Base-by-base conservation (phyloP, 495 filamentous ascomycete genomes). In the Aspergillus incahuasiensis region DNA sequence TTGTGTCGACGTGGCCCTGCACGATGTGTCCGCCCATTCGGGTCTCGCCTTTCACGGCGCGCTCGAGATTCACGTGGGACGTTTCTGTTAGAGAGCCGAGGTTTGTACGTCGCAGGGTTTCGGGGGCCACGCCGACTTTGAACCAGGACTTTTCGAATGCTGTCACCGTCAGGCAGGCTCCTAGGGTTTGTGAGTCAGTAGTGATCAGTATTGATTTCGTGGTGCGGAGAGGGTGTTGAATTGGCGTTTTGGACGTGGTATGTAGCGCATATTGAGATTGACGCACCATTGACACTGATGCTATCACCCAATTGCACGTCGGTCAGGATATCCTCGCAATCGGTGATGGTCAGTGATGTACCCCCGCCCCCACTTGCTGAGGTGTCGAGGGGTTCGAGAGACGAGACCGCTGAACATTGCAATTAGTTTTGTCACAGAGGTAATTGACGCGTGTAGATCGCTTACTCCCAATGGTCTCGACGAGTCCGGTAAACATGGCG, bases 41-140 rank as follows among this genome's bases (percentile, higher is more conserved):
- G 46, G 92, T 96, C 55, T 85, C 80, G 0, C 90, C 89, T 2
- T 84, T 86, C 48, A 97, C 91, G 4, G 94, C 92, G 9, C 94
- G 84, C 74, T 98, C 94, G 25, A 98, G 88, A 72, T 98, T 97
- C 48, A 97, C 92, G 25, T 67, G 70, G 5, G 78, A 81, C 35
- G 74, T 60, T 5, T 76, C 66, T 52, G 68, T 57, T 15, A 96
- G 75, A 19, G 77, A 78, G 48, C 91, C 91, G 12, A 99, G 88
- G 73, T 96, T 96, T 32, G 95, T 99, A 39, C 94, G 86, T 16
- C 94, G 92, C 22, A 99, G 87, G 8, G 95, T 97, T 72, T 99
- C 94, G 61, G 95, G 94, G 2, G 94, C 90, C 60, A 96, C 85
- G 69, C 94, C 92, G 59, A 97, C 91, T 57, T 87, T 95, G 86